These are phyloP conservation scores for Puccinia hordei DNA, from an alignment of 1,284 basidiomycete genomes.

Conservation along the genomic window DNA sequence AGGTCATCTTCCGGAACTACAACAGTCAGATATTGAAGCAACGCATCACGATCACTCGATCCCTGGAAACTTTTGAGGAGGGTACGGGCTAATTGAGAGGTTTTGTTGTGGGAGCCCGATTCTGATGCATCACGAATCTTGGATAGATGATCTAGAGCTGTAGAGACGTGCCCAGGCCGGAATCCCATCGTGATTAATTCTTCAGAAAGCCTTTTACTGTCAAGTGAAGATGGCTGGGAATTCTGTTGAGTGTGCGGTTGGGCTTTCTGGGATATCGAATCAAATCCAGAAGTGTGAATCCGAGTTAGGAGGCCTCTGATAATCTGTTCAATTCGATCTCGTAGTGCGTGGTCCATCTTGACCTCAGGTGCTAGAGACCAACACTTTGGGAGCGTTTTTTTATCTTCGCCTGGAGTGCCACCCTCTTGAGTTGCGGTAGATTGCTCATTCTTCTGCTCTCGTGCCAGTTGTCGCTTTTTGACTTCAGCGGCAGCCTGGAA, in stretches of 20 bases:
- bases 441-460: conserved; percentile 51
- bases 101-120: conserved; percentile 56
- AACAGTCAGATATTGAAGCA: conserved; percentile 69
- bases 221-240: conserved; percentile 54
- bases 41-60: conserved; percentile 64
- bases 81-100: conserved; percentile 57
- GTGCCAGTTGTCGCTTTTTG: conserved; percentile 52
- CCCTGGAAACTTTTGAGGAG: conserved; percentile 62
- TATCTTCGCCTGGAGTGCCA: background rate
- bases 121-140: conserved; percentile 17
- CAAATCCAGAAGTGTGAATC: conserved; percentile 53
- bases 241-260: background rate
- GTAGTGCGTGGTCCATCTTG: conserved; percentile 74
- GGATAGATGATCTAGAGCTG: conserved; percentile 51
- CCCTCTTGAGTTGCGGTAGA: background rate
- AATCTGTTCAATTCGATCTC: conserved; percentile 78
- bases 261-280: conserved; percentile 22
- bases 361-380: conserved; percentile 78
- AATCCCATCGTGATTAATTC: conserved; percentile 57
- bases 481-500: conserved; percentile 55
- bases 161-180: conserved; percentile 56
- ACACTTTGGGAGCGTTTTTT: conserved; percentile 60
- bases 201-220: conserved; percentile 56
- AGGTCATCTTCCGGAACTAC: conserved; percentile 77
- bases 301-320: conserved; percentile 71